These are phyloP conservation scores for Holtermannia corniformis DNA, from an alignment of 768 basidiomycete genomes.

Conservation along the genomic window DNA sequence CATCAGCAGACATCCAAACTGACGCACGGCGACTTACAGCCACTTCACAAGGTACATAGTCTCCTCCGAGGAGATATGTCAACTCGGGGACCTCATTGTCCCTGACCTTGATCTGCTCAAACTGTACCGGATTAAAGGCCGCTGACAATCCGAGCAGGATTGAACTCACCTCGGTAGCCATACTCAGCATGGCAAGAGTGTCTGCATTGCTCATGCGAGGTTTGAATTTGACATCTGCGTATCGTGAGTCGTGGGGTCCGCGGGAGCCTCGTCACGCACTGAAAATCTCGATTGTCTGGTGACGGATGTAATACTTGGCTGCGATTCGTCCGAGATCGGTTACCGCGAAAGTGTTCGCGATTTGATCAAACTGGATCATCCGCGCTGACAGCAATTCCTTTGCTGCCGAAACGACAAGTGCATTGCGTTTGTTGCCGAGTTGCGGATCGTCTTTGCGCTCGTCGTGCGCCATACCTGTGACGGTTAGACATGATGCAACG, in stretches of 20 bases:
- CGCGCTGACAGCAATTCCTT: slow-evolving; percentile 55
- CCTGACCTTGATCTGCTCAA: slow-evolving; percentile 86
- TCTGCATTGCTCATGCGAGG: slow-evolving; percentile 88
- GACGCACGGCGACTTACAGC: slow-evolving; percentile 47
- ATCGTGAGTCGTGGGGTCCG: slow-evolving; percentile 1
- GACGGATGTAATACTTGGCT: slow-evolving; percentile 87
- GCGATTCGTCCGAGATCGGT: slow-evolving; percentile 95
- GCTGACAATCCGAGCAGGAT: background rate
- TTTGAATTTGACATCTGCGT: slow-evolving; percentile 53
- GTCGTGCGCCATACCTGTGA: slow-evolving; percentile 63
- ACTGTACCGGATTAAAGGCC: slow-evolving; percentile 50
- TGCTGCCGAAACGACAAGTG: slow-evolving; percentile 61
- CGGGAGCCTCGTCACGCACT: slow-evolving; percentile 39
- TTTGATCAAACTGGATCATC: slow-evolving; percentile 72
- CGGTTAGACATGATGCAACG: slow-evolving; percentile 14
- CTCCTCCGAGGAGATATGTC: slow-evolving; percentile 54
- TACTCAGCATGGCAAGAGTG: slow-evolving; percentile 71
- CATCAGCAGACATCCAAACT: background rate
- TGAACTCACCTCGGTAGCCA: slow-evolving; percentile 71
- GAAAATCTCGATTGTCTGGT: slow-evolving; percentile 78
- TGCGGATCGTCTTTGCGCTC: slow-evolving; percentile 60
- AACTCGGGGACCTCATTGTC: slow-evolving; percentile 83
- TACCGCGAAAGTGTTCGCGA: slow-evolving; percentile 54
- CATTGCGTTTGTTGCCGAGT: slow-evolving; percentile 58
- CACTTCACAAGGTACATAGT: slow-evolving; percentile 64